Base-by-base conservation (phyloP, 108 stramenopile species). In the Nitzschia putrida region DNA sequence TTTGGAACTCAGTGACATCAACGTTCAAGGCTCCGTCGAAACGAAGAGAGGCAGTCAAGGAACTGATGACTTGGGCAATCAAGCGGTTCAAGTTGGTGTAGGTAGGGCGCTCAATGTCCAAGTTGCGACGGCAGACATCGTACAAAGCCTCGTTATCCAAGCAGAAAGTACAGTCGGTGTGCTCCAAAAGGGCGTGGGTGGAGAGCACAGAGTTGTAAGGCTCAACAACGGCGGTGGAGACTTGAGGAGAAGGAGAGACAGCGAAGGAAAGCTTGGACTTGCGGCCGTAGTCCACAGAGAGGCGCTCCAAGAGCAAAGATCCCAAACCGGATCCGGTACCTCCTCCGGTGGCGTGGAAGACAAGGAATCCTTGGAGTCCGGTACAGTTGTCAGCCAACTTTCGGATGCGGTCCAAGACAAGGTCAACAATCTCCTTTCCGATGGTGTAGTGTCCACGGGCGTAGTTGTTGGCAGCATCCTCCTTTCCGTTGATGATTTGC, bases 371-470 rank as follows among this genome's bases (percentile, higher is more conserved):
- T 83, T 98, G 98, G 53, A 98, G 97, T 60, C 97, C 98, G 42
- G 98, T 97, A 78, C 98, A 98, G 92, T 92, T 95, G 80, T 98
- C 98, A 18, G 98, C 96, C 41, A 97, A 79, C 94, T 98, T 98
- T 66, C 98, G 96, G 80, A 98, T 94, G 69, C 96, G 95, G 81
- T 98, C 98, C 71, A 98, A 90, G 69, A 98, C 97, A 40, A 85
- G 81, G 84, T 98, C 98, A 21, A 98, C 96, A 69, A 96, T 90
- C 80, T 97, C 98, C 91, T 94, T 97, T 76, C 98, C 97, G 76
- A 93, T 96, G 82, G 98, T 98, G 97, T 98, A 98, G 88, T 98
- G 98, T 66, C 98, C 98, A 82, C 96, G 96, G 76, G 98, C 98
- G 83, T 97, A 98, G 95, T 98, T 98, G 87, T 98, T 98, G 73